Conservation (phyloP, 306 rosid genomes). For the Cicer arietinum region DNA sequence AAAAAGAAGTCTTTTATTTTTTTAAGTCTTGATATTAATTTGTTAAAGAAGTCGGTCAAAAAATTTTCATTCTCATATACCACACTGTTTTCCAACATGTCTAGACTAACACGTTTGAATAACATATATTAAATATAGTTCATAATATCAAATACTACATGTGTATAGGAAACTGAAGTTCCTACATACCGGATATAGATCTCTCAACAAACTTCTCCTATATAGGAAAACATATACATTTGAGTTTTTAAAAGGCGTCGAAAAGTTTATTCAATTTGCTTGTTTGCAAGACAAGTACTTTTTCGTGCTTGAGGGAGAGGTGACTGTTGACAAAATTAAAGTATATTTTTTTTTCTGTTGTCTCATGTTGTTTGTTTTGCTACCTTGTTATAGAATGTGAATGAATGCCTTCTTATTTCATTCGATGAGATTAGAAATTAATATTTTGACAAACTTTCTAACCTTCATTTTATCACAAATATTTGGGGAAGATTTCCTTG, state of each 20-base stretch:
- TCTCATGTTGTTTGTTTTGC: conserved; percentile 14
- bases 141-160: too few relatives aligned
- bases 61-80: conserved; percentile 50
- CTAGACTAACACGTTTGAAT: too few relatives aligned
- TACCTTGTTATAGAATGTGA: conserved; percentile 34
- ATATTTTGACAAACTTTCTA: conserved; percentile 38
- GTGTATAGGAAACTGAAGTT: too few relatives aligned
- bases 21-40: background rate
- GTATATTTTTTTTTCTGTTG: conserved; percentile 45
- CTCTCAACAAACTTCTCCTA: too few relatives aligned
- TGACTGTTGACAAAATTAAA: conserved; percentile 72
- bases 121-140: too few relatives aligned
- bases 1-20: background rate
- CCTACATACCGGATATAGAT: too few relatives aligned
- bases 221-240: too few relatives aligned
- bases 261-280: too few relatives aligned
- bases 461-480: conserved; percentile 51
- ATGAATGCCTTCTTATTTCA: conserved; percentile 22
- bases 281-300: too few relatives aligned
- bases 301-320: conserved; percentile 74
- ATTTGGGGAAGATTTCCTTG: conserved; percentile 86
- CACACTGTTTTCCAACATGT: conserved; percentile 52
- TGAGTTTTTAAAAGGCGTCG: too few relatives aligned
- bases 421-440: conserved; percentile 19
- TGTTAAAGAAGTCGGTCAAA: too few relatives aligned